A percentile compares a stretch with the other conserved stretches of the same genome.
phyloP scores from a whole-genome alignment of 1,284 basidiomycete species.

The Schizopora paradoxa region DNA sequence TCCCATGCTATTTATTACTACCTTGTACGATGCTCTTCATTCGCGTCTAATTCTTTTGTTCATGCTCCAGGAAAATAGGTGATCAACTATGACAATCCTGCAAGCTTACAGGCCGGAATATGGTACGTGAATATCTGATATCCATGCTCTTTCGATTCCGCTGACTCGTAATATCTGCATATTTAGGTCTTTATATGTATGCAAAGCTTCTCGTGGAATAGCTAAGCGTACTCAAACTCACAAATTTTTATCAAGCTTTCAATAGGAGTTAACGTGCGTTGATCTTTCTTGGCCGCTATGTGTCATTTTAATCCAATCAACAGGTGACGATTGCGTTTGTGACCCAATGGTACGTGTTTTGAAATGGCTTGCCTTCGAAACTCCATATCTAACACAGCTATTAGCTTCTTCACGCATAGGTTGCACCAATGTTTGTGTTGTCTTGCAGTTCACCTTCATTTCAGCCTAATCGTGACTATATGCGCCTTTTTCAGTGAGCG shows the following conservation, averaged over 20 bases:
- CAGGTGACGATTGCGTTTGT: slow-evolving; percentile 12
- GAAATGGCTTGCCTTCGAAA: too few relatives aligned
- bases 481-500: slow-evolving; percentile 28
- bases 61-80: slow-evolving; percentile 25
- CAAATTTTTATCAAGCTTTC: slow-evolving; percentile 1
- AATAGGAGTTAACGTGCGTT: slow-evolving; percentile 10
- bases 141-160: not conserved
- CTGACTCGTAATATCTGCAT: not conserved
- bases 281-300: too few relatives aligned
- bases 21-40: slow-evolving; percentile 27
- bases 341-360: slow-evolving; percentile 12
- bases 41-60: not conserved
- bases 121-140: slow-evolving; percentile 27
- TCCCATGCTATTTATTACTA: slow-evolving; percentile 38
- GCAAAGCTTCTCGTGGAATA: not conserved
- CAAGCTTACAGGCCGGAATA: slow-evolving; percentile 28
- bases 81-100: slow-evolving; percentile 28
- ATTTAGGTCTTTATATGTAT: slow-evolving; percentile 9
- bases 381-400: too few relatives aligned
- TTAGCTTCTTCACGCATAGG: slow-evolving; percentile 36
- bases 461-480: not conserved
- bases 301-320: not conserved
- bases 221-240: not conserved
- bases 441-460: not conserved
- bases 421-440: slow-evolving; percentile 34